Evolutionary conservation across 148 eudicot genomes (phyloP).

Genomic region (Rhododendron griersonianum): DNA sequence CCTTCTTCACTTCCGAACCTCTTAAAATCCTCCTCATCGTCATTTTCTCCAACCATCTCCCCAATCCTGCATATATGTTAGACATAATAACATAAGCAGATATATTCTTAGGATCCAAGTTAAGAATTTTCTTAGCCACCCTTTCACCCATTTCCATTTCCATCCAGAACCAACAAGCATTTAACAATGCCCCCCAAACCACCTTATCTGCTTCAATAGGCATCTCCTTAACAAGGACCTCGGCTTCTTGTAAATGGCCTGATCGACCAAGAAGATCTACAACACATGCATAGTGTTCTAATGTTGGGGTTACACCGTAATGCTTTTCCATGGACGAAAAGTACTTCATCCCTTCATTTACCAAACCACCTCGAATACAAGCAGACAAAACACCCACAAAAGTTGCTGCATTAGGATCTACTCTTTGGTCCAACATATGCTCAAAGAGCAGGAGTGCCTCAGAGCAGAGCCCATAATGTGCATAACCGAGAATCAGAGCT

Average conservation of each 20-base stretch:
- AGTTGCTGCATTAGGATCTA: constrained; percentile 38
- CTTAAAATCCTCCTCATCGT: constrained; percentile 26
- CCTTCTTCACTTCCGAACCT: constrained; percentile 34
- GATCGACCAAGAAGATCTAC: constrained; percentile 52
- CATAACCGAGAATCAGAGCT: constrained; percentile 36
- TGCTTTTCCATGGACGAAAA: constrained; percentile 24
- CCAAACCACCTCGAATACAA: constrained; percentile 27
- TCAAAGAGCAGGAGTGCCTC: constrained; percentile 27
- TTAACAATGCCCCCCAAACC: constrained; percentile 27
- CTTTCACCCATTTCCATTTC: constrained; percentile 36
- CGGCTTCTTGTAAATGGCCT: constrained; percentile 41
- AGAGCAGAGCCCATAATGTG: constrained; percentile 26
- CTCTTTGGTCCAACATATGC: constrained; percentile 27
- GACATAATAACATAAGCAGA: constrained; percentile 37
- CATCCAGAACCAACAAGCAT: constrained; percentile 47
- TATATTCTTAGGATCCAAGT: constrained; percentile 20
- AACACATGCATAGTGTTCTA: constrained; percentile 40
- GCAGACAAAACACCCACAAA: constrained; percentile 35
- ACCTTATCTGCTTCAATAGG: constrained; percentile 34
- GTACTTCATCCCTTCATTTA: constrained; percentile 27
- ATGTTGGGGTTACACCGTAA: constrained; percentile 25
- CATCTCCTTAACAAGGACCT: constrained; percentile 33
- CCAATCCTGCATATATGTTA: constrained; percentile 39
- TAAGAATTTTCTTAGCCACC: constrained; percentile 29
- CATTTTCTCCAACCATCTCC: constrained; percentile 43